phyloP scores from a whole-genome alignment of 345 rosid species.

The Acer campestre region DNA sequence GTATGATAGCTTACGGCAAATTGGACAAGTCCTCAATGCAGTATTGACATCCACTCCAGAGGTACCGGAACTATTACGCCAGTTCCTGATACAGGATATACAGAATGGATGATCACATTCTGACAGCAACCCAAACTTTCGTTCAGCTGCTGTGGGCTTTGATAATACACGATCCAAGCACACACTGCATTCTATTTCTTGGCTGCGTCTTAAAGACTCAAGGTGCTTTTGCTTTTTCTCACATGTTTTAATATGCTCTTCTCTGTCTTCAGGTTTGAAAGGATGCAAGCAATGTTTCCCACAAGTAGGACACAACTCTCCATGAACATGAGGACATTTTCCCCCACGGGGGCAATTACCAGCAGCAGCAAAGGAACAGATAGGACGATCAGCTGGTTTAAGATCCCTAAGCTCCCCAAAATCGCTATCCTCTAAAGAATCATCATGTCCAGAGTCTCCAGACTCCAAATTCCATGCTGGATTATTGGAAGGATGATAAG shows the following conservation, averaged over 20 bases:
- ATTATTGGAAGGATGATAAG: constrained; percentile 31
- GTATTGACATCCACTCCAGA: constrained; percentile 89
- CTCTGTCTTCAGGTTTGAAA: constrained; percentile 74
- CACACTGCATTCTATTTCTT: constrained; percentile 71
- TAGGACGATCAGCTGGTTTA: constrained; percentile 59
- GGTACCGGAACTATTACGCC: constrained; percentile 82
- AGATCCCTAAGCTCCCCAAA: constrained; percentile 37
- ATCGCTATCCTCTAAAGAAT: constrained; percentile 34
- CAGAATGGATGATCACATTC: constrained; percentile 99
- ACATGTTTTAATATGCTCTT: constrained; percentile 75
- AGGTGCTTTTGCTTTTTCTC: constrained; percentile 73
- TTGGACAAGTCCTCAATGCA: constrained; percentile 86
- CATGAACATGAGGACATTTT: constrained; percentile 85
- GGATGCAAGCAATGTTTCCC: constrained; percentile 91
- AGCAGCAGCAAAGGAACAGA: constrained; percentile 88
- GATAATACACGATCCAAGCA: constrained; percentile 81
- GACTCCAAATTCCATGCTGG: constrained; percentile 49
- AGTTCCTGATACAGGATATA: constrained; percentile 82
- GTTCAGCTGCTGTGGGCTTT: constrained; percentile 64
- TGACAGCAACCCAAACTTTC: constrained; percentile 84
- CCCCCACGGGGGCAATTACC: constrained; percentile 82
- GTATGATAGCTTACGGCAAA: constrained; percentile 92
- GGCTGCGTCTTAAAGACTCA: constrained; percentile 62
- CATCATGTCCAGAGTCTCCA: constrained; percentile 33
- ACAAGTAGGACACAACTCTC: constrained; percentile 82